These are phyloP conservation scores for Cunninghamia lanceolata DNA, from an alignment of 75 land plant genomes.

Conservation along the genomic window DNA sequence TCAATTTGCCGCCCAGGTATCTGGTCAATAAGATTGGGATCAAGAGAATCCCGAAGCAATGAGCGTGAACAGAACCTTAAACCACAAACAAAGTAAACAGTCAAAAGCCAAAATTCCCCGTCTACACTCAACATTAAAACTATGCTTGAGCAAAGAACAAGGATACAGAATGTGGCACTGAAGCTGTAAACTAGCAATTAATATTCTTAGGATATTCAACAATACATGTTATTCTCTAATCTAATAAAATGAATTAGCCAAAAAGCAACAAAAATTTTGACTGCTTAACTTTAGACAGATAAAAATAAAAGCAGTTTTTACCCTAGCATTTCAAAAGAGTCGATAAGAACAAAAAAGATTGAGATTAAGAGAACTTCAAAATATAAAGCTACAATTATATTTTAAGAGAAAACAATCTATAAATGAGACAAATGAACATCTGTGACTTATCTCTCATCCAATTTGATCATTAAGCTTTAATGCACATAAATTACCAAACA, in stretches of 20 bases:
- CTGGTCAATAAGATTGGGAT: conserved; percentile 63
- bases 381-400: not conserved
- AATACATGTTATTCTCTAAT: not conserved
- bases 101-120: not conserved
- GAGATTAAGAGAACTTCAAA: not conserved
- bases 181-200: not conserved
- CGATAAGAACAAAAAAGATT: not conserved
- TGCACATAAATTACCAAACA: not conserved
- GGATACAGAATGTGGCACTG: not conserved
- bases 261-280: not conserved
- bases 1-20: conserved; percentile 96
- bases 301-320: not conserved
- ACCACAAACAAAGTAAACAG: not conserved
- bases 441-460: not conserved
- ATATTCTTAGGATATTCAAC: not conserved
- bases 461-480: not conserved
- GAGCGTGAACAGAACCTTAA: conserved; percentile 88
- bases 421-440: not conserved
- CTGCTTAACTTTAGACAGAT: not conserved
- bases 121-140: not conserved
- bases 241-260: not conserved
- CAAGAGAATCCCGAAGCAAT: conserved; percentile 63
- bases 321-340: not conserved
- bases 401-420: not conserved
- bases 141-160: not conserved